phyloP scores from a whole-genome alignment of 2,329 filamentous ascomycete species.

The Lasiodiplodia hormozganensis region DNA sequence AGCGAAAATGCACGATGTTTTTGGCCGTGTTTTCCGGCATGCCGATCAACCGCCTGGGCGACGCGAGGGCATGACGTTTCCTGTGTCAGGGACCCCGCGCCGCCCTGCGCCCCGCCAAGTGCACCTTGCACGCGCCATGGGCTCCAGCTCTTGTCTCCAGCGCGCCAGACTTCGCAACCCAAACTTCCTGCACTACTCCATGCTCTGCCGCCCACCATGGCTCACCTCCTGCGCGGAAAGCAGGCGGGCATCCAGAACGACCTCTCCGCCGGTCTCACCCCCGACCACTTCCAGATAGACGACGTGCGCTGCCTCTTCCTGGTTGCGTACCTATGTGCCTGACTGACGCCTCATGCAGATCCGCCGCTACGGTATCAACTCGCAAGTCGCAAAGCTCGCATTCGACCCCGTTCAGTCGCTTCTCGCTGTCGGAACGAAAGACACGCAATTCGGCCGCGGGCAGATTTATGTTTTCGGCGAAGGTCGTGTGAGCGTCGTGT shows the following conservation, averaged over 20 bases:
- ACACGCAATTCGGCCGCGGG: slow-evolving; percentile 83
- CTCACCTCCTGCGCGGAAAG: slow-evolving; percentile 87
- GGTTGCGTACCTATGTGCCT: slow-evolving; percentile 35
- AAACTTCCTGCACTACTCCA: slow-evolving; percentile 9
- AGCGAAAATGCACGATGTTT: background rate
- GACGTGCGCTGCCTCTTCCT: slow-evolving; percentile 62
- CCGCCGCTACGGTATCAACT: slow-evolving; percentile 76
- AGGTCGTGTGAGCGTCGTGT: slow-evolving; percentile 76
- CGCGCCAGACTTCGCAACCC: slow-evolving; percentile 14
- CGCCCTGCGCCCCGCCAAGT: slow-evolving; percentile 24
- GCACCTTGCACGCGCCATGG: slow-evolving; percentile 12
- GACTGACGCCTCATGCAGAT: slow-evolving; percentile 52
- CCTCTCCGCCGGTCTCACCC: slow-evolving; percentile 79
- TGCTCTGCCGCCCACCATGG: slow-evolving; percentile 62
- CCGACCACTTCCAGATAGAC: slow-evolving; percentile 81
- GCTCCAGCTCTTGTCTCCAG: slow-evolving; percentile 1
- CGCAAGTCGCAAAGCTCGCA: slow-evolving; percentile 74
- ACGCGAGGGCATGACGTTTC: slow-evolving; percentile 26
- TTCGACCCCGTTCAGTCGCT: slow-evolving; percentile 96
- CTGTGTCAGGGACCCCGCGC: slow-evolving; percentile 18
- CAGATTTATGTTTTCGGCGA: slow-evolving; percentile 91
- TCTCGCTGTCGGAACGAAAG: slow-evolving; percentile 87
- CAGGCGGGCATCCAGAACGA: slow-evolving; percentile 93
- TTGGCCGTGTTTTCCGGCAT: slow-evolving; percentile 20
- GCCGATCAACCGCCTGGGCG: slow-evolving; percentile 21